A percentile compares a stretch with the other conserved stretches of the same genome.
Evolutionary conservation across 352 stramenopile species (phyloP).

Genomic region (Phytophthora hybrid): DNA sequence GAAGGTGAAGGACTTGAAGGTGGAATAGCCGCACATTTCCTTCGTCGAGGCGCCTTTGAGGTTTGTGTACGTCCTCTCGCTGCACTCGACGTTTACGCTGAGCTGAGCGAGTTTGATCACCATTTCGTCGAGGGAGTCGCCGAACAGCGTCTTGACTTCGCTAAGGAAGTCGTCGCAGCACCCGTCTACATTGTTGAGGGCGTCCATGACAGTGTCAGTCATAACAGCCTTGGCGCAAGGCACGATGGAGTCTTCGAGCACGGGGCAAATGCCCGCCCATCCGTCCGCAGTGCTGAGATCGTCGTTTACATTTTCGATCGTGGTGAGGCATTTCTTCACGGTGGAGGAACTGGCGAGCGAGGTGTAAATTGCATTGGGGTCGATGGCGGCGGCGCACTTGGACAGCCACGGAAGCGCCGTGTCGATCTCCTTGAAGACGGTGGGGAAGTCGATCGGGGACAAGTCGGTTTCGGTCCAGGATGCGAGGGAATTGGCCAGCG

Average conservation of each 20-base stretch:
- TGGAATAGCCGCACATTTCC: slow-evolving; percentile 49
- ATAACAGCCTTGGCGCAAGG: slow-evolving; percentile 41
- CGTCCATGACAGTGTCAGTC: slow-evolving; percentile 40
- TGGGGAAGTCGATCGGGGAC: slow-evolving; percentile 20
- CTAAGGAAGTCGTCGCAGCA: slow-evolving; percentile 56
- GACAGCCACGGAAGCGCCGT: slow-evolving; percentile 47
- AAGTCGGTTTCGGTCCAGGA: slow-evolving; percentile 6
- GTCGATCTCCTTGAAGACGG: slow-evolving; percentile 39
- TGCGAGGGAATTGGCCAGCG: background rate
- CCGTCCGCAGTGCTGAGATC: slow-evolving; percentile 10
- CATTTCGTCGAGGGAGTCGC: slow-evolving; percentile 44
- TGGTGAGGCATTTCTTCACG: slow-evolving; percentile 38
- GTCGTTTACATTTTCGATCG: slow-evolving; percentile 14
- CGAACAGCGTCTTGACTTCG: slow-evolving; percentile 48
- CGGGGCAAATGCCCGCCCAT: slow-evolving; percentile 33
- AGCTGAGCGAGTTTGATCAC: slow-evolving; percentile 36
- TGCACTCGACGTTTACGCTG: slow-evolving; percentile 42
- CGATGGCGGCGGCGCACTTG: slow-evolving; percentile 48
- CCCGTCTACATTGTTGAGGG: slow-evolving; percentile 20
- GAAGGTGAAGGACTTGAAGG: slow-evolving; percentile 37
- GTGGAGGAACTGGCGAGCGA: slow-evolving; percentile 24
- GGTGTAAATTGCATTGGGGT: slow-evolving; percentile 34
- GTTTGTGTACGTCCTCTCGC: slow-evolving; percentile 47
- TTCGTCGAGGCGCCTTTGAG: slow-evolving; percentile 27
- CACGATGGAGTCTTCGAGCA: slow-evolving; percentile 41